Conservation (phyloP, 352 stramenopile genomes). For the Pythium insidiosum region DNA sequence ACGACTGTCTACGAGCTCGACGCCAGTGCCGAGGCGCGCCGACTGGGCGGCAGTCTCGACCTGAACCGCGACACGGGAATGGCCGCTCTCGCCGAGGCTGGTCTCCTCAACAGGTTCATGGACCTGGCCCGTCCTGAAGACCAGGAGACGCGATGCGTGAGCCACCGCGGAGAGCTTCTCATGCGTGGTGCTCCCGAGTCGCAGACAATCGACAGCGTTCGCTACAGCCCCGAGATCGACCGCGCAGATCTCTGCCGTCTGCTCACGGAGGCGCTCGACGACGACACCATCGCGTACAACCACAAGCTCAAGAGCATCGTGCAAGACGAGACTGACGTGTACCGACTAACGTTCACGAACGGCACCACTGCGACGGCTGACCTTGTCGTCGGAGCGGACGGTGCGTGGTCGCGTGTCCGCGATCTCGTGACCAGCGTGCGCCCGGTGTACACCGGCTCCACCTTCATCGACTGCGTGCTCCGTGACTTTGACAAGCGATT, state of each 20-base stretch:
- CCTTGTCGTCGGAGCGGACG: constrained; percentile 12
- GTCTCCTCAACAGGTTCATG: neutral
- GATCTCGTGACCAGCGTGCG: constrained; percentile 1
- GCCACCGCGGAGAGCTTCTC: neutral
- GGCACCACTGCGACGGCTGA: constrained; percentile 3
- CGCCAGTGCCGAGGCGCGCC: neutral
- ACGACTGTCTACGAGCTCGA: neutral
- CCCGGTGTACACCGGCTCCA: constrained; percentile 3
- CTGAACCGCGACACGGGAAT: neutral
- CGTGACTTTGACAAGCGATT: constrained; percentile 13
- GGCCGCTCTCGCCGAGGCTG: neutral
- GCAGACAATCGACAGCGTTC: neutral
- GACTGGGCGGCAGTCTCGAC: neutral
- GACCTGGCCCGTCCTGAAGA: neutral
- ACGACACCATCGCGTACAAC: neutral
- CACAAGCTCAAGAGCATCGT: constrained; percentile 6
- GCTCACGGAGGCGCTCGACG: neutral
- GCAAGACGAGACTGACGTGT: neutral
- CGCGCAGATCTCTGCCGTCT: neutral
- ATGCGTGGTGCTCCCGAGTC: neutral
- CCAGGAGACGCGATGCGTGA: neutral
- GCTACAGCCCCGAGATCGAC: neutral
- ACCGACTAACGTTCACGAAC: constrained; percentile 7
- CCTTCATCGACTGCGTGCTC: constrained; percentile 9
- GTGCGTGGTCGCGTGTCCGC: constrained; percentile 12